Evolutionary conservation across 2,329 filamentous ascomycete genomes (phyloP), one percentile per base, ranked within the genome.

Genomic region (Fusarium annulatum): DNA sequence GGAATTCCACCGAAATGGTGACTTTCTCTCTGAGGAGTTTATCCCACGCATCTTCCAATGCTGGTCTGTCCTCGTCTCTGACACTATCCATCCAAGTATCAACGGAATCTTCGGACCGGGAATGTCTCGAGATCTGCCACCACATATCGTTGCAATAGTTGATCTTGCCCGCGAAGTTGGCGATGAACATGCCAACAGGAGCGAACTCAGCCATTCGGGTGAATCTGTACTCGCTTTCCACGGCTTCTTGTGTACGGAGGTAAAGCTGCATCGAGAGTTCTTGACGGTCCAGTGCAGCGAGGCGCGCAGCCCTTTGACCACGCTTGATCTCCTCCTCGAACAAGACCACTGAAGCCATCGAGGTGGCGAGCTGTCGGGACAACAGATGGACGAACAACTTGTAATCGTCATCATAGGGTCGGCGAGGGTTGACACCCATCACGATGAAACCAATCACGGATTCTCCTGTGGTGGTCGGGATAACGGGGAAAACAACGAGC

Each of bases 151-250:
- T 97, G 79, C 91, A 93, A 79, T 94, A 96, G 15, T 88, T 93
- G 75, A 96, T 93, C 30, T 88, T 85, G 7, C 94, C 94, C 45
- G 86, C 81, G 1, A 89, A 86, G 77, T 94, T 89, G n/a, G 93
- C 92, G 74, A 96, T 95, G 80, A 96, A 96, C 84, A 97, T 92
- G 34, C 94, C 94, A 3, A 95, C 93, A 0, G 94, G 94, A 0
- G 93, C 92, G 72, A 94, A 94, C 78, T 95, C 93, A 5, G 94
- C 93, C 92, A 96, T 95, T 49, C 93, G 88, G 2, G 93, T 94
- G 79, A 96, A 96, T 65, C 92, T 92, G 38, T 92, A 91, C 80
- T 96, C 94, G 79, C 90, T 90, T 76, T 92, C 89, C 46, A 88
- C 85, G 1, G 89, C 88, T 76, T 92, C 88, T 74, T 89, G 87